A percentile compares a stretch with the other conserved stretches of the same genome.
Conservation (phyloP, 345 rosid species). For the Citrus australasica region DNA sequence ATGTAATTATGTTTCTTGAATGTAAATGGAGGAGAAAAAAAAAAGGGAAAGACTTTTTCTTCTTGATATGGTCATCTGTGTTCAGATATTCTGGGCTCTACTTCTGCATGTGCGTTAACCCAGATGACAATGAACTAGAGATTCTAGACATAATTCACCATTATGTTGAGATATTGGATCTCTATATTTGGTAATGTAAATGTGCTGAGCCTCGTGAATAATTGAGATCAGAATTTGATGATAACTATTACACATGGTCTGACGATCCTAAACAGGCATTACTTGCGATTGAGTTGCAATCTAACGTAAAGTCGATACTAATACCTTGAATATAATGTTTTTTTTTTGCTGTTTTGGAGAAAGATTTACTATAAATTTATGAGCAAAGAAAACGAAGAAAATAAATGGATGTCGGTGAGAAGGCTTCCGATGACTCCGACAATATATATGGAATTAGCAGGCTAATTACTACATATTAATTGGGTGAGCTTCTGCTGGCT, state of each 20-base stretch:
- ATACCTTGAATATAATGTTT: neutral
- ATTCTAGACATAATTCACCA: conserved; percentile 52
- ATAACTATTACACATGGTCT: too few species aligned
- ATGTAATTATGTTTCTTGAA: neutral
- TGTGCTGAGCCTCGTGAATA: neutral
- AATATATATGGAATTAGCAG: conserved; percentile 12
- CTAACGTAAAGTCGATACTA: neutral
- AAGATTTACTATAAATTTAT: too few species aligned
- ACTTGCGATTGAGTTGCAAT: too few species aligned
- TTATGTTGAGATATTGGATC: conserved; percentile 52
- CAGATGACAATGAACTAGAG: conserved; percentile 53
- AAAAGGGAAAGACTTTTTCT: neutral
- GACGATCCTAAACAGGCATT: too few species aligned
- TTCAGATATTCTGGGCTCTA: conserved; percentile 63
- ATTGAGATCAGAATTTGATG: neutral
- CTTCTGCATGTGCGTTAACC: conserved; percentile 60
- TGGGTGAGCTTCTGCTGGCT: conserved; percentile 58
- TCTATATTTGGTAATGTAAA: conserved; percentile 52
- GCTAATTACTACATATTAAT: conserved; percentile 39
- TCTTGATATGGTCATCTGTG: neutral
- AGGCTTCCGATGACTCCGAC: neutral
- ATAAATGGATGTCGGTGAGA: neutral
- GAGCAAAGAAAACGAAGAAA: neutral
- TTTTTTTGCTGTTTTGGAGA: too few species aligned
- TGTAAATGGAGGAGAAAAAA: neutral